Evolutionary conservation across 768 basidiomycete species (phyloP).

Genomic region (Calocera viscosa): DNA sequence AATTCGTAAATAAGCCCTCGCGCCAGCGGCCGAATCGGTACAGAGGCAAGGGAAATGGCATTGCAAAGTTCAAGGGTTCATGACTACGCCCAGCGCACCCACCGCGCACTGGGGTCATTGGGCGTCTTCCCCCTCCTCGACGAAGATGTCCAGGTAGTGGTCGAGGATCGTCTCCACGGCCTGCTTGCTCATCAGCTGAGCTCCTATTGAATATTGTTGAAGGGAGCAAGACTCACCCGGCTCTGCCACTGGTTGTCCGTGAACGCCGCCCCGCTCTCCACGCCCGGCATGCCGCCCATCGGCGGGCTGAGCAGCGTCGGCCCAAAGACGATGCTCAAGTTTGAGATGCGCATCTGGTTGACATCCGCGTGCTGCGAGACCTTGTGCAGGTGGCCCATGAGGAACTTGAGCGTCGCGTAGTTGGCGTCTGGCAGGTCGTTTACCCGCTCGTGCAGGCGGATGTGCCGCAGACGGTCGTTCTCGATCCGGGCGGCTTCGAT

Average conservation of each 20-base stretch:
- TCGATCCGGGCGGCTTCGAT: slow-evolving; percentile 91
- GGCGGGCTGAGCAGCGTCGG: slow-evolving; percentile 86
- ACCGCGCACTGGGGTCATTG: not conserved
- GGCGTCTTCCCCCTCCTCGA: slow-evolving; percentile 46
- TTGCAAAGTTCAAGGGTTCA: not conserved
- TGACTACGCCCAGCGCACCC: too few species aligned
- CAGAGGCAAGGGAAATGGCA: too few species aligned
- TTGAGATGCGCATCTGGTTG: slow-evolving; percentile 88
- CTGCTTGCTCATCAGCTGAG: slow-evolving; percentile 43
- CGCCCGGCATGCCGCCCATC: slow-evolving; percentile 27
- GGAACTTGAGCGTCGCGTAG: slow-evolving; percentile 90
- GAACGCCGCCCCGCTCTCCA: slow-evolving; percentile 27
- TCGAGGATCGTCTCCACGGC: slow-evolving; percentile 91
- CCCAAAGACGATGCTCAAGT: slow-evolving; percentile 92
- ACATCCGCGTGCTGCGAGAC: slow-evolving; percentile 59
- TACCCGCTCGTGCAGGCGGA: slow-evolving; percentile 89
- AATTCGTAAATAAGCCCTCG: not conserved
- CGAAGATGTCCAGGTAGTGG: slow-evolving; percentile 92
- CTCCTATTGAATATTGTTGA: slow-evolving; percentile 54
- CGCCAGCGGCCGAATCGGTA: too few species aligned
- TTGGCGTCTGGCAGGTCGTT: slow-evolving; percentile 98
- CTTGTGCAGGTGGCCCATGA: slow-evolving; percentile 84
- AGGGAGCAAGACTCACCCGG: slow-evolving; percentile 25
- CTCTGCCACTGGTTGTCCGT: slow-evolving; percentile 36
- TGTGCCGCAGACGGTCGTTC: slow-evolving; percentile 88